Evolutionary conservation across 2,329 filamentous ascomycete genomes (phyloP), one percentile per base, ranked within the genome.

Genomic region (Fusarium sp.): DNA sequence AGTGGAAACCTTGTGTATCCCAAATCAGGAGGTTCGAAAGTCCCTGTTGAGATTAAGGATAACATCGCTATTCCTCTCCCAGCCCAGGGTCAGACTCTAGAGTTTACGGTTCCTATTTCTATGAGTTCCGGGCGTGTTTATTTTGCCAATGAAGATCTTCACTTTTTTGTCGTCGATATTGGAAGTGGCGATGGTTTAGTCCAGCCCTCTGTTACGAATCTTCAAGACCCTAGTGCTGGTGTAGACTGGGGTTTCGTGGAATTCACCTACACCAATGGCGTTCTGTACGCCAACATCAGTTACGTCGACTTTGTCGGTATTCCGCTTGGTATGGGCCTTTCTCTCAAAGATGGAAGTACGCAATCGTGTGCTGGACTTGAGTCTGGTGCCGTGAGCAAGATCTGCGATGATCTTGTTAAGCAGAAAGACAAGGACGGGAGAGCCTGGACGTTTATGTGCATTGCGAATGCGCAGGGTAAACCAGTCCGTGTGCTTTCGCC

Each of bases 221-320:
- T 83, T 1, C 58, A 69, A 7, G 85, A 87, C 59, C 83, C 85
- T 7, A 85, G 82, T 33, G 78, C 82, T 0, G 80, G 76, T 5
- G 74, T 85, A 41, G 83, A 83, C 74, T 87, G 85, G 85, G 85
- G 85, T 2, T 87, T 87, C 60, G 80, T 86, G 23, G 86, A 88
- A 72, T 78, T 88, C 33, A 85, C 84, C 4, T 83, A 83, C 72
- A 84, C 79, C 1, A 72, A 79, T 4, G 80, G 80, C 0, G 76
- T 79, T 11, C 74, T 87, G 31, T 86, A 79, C 45, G 84, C 85
- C 68, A 87, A 87, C 75, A 82, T 88, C 60, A 85, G 82, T 52
- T 87, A 84, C 62, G 86, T 88, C 37, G 86, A 88, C 74, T 87
- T 86, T 67, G 82, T 87, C 23, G 81, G 86, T 9, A 79, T 89